Percentiles rank a stretch among this genome's conserved stretches.
These are phyloP conservation scores for Pythium monospermum DNA, from an alignment of 352 stramenopile species.

Conservation along the genomic window DNA sequence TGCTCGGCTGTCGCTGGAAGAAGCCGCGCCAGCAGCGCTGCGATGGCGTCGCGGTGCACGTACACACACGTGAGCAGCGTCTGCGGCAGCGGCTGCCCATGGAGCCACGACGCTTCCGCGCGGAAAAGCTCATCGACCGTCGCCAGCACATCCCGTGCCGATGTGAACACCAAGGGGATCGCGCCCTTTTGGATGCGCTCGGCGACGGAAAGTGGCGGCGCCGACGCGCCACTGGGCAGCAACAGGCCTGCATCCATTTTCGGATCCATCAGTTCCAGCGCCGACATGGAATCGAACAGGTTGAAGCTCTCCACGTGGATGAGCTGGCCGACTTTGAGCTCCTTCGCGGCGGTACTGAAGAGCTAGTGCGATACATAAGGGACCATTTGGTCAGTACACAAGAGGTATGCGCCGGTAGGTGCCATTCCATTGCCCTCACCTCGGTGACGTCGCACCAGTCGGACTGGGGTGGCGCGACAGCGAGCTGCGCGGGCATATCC, in stretches of 20 bases:
- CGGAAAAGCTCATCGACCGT: conserved; percentile 76
- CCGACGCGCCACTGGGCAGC: conserved; percentile 52
- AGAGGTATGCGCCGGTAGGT: background rate
- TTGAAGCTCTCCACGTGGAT: conserved; percentile 82
- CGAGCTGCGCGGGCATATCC: conserved; percentile 28
- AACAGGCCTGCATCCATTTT: conserved; percentile 93
- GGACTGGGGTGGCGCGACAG: conserved; percentile 27
- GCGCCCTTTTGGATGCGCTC: conserved; percentile 34
- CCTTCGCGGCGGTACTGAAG: conserved; percentile 56
- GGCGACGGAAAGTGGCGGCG: conserved; percentile 47
- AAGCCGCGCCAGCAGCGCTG: conserved; percentile 58
- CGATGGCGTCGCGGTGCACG: conserved; percentile 69
- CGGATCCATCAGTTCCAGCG: conserved; percentile 91
- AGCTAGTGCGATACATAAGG: conserved; percentile 25
- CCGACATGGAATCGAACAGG: conserved; percentile 93
- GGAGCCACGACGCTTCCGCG: conserved; percentile 76
- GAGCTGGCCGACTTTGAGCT: conserved; percentile 77
- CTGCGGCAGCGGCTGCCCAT: conserved; percentile 81
- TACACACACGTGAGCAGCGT: conserved; percentile 89
- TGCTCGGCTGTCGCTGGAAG: background rate
- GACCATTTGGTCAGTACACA: too few species aligned
- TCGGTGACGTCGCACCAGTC: conserved; percentile 28
- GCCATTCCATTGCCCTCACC: background rate
- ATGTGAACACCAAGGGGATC: conserved; percentile 60
- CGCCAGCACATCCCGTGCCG: conserved; percentile 57